These are phyloP conservation scores for Blepharisma undulans DNA, from an alignment of 169 alveolate species.

Conservation along the genomic window DNA sequence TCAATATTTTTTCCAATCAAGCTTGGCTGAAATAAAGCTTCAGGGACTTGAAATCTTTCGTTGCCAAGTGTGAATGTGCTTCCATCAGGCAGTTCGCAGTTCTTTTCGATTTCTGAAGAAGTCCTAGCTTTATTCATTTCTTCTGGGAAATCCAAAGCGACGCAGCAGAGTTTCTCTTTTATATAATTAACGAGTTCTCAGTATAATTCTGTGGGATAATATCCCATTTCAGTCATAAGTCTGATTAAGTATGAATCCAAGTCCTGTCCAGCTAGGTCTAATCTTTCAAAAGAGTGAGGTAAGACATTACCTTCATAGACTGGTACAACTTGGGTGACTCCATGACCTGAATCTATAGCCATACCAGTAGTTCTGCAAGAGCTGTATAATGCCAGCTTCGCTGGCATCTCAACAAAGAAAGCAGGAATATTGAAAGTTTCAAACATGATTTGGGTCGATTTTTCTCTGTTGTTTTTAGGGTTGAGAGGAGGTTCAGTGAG, in stretches of 20 bases:
- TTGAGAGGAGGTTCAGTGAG: constrained; percentile 93
- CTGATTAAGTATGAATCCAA: constrained; percentile 50
- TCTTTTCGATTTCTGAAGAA: constrained; percentile 54
- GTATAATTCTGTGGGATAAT: constrained; percentile 82
- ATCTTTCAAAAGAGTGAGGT: constrained; percentile 85
- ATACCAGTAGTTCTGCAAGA: constrained; percentile 92
- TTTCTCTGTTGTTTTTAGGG: constrained; percentile 90
- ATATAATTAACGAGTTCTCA: constrained; percentile 78
- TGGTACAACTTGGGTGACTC: constrained; percentile 92
- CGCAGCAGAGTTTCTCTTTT: constrained; percentile 81
- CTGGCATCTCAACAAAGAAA: constrained; percentile 86
- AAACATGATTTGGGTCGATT: constrained; percentile 87
- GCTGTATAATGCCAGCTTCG: constrained; percentile 90
- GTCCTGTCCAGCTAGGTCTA: constrained; percentile 91
- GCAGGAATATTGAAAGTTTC: constrained; percentile 90
- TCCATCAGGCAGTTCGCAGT: constrained; percentile 87
- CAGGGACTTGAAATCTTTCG: constrained; percentile 88
- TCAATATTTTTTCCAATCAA: constrained; percentile 78
- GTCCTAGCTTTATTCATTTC: constrained; percentile 33
- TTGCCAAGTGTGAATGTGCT: constrained; percentile 61
- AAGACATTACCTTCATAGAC: constrained; percentile 88
- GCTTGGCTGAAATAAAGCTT: constrained; percentile 83
- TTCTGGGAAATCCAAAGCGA: not conserved
- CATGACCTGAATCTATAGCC: constrained; percentile 95
- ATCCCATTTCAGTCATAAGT: constrained; percentile 76